Evolutionary conservation across 2,329 filamentous ascomycete genomes (phyloP).

Genomic region (Xylaria sp.): DNA sequence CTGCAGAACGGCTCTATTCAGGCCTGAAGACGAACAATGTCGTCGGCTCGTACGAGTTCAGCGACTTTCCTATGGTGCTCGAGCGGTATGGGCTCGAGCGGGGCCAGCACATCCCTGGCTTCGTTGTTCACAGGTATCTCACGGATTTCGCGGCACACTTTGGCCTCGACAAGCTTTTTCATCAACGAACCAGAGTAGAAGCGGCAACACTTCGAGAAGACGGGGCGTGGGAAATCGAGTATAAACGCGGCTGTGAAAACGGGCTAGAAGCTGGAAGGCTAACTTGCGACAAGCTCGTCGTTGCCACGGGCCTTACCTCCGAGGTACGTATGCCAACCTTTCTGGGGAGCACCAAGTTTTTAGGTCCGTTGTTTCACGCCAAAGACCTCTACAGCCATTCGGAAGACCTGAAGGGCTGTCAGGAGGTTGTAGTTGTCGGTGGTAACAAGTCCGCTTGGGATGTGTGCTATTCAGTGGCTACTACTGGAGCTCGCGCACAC

Average conservation of each 20-base stretch:
- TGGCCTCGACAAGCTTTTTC: conserved; percentile 12
- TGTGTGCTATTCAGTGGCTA: conserved; percentile 19
- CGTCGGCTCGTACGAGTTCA: conserved; percentile 25
- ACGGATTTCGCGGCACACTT: conserved; percentile 15
- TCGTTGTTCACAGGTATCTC: conserved; percentile 19
- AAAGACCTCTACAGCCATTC: conserved; percentile 9
- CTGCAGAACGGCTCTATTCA: conserved; percentile 22
- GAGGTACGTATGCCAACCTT: conserved; percentile 19
- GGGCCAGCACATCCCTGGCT: conserved; percentile 22
- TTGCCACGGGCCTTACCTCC: conserved; percentile 21
- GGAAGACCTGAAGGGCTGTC: background rate
- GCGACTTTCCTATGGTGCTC: conserved; percentile 20
- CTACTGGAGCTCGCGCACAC: conserved; percentile 6
- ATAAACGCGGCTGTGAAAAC: background rate
- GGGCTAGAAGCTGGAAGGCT: background rate
- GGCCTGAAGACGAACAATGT: conserved; percentile 26
- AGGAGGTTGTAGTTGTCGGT: conserved; percentile 12
- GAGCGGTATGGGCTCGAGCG: conserved; percentile 12
- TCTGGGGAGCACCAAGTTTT: conserved; percentile 4
- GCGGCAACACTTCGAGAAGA: conserved; percentile 12
- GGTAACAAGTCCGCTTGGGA: conserved; percentile 28
- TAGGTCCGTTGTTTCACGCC: conserved; percentile 16
- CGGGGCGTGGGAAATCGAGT: conserved; percentile 17
- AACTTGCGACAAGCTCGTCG: conserved; percentile 20
- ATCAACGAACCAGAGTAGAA: conserved; percentile 10